phyloP scores from a whole-genome alignment of 2,329 filamentous ascomycete genomes.

The Beauveria brongniartii region DNA sequence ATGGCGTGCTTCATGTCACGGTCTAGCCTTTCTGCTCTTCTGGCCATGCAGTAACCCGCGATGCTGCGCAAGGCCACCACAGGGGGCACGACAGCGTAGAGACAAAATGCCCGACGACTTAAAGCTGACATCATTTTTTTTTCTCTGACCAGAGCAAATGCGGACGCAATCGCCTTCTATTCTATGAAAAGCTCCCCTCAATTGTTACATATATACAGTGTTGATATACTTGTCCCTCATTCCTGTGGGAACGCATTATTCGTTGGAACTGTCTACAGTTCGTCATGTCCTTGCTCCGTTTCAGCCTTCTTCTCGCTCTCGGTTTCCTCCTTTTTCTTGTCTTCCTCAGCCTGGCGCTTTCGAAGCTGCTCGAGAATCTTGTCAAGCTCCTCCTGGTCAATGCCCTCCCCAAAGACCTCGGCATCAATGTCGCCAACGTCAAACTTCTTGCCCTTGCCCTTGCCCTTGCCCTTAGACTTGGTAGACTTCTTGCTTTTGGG shows the following conservation, averaged over 20 bases:
- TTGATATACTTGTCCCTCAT: not conserved
- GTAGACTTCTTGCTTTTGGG: conserved; percentile 28
- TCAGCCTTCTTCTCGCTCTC: conserved; percentile 15
- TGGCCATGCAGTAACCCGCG: not conserved
- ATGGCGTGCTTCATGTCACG: not conserved
- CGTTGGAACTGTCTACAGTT: conserved; percentile 2
- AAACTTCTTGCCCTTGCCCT: conserved; percentile 26
- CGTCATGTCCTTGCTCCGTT: conserved; percentile 3
- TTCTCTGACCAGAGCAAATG: not conserved
- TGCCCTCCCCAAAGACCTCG: conserved; percentile 17
- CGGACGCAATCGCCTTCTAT: not conserved
- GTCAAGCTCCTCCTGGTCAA: conserved; percentile 42
- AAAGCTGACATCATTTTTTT: not conserved
- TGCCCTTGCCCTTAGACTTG: conserved; percentile 13
- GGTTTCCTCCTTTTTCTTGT: conserved; percentile 16
- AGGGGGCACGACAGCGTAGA: not conserved
- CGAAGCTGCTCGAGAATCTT: conserved; percentile 35
- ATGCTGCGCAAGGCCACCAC: not conserved
- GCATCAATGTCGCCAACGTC: conserved; percentile 26
- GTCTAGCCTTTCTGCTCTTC: not conserved
- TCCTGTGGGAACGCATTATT: not conserved
- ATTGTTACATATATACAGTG: conserved; percentile 12
- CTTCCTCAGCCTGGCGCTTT: conserved; percentile 23
- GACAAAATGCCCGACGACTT: not conserved
- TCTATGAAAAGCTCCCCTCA: not conserved